phyloP scores from a whole-genome alignment of 2,329 filamentous ascomycete genomes.

The Neonectria punicea region DNA sequence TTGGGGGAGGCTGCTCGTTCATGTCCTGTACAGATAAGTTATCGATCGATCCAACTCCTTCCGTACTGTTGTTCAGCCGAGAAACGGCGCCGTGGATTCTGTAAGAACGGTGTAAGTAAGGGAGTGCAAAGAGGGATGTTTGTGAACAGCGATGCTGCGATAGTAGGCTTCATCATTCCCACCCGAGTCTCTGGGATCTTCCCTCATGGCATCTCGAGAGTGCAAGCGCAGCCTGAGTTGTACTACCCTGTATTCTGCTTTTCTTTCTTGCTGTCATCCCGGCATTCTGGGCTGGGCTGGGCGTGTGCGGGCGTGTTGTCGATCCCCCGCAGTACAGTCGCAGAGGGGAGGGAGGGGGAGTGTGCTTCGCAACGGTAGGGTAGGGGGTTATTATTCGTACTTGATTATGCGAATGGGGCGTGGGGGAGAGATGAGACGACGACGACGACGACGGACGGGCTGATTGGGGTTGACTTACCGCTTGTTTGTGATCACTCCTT shows the following conservation, averaged over 20 bases:
- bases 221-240: background rate
- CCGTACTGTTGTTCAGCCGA: background rate
- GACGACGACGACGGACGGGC: background rate
- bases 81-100: background rate
- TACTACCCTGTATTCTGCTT: background rate
- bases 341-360: background rate
- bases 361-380: background rate
- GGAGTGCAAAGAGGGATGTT: background rate
- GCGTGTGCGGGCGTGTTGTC: slow-evolving; percentile 2
- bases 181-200: background rate
- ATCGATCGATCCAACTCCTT: background rate
- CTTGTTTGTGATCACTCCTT: background rate
- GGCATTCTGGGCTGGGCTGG: slow-evolving; percentile 14
- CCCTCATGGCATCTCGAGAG: background rate
- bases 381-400: slow-evolving; percentile 14
- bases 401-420: slow-evolving; percentile 9
- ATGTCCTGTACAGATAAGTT: background rate
- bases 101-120: background rate
- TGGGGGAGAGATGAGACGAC: background rate
- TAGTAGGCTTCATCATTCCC: background rate
- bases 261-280: background rate
- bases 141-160: background rate
- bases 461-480: background rate
- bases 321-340: slow-evolving; percentile 19
- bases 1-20: background rate